Base-by-base conservation (phyloP, 495 filamentous ascomycete species). In the Hypoxylon lenormandii region DNA sequence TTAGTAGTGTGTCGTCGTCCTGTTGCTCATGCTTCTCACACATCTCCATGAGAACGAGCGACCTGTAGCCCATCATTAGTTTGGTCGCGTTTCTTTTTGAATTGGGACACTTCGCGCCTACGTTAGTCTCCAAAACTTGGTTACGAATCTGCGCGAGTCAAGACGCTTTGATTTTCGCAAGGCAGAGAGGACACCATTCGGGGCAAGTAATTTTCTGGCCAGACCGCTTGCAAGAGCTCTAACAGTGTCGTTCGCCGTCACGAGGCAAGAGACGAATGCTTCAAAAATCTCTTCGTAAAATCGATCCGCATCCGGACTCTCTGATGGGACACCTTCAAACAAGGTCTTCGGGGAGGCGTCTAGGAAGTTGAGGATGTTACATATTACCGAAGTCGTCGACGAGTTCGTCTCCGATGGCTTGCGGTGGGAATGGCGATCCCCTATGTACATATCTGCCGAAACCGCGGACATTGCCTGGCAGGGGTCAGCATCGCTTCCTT, bases 71-170 rank as follows among this genome's bases (percentile, higher is more conserved):
- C 42, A 0, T 33, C 30, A 55, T 78, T 64, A 76, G 72, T 69
- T 66, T 43, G 52, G 46, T 51, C 30, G 5, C 12, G 42, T 50
- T 16, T 47, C 19, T 21, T 48, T 48, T 47, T 42, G 45, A 50
- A 2, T 38, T 37, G 46, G 33, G 45, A 18, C 23, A 38, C 47
- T 47, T 49, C 60, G 49, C 26, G 80, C 84, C 69, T 77, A 87
- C 82, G 84, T 86, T 28, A 84, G 68, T 58, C 76, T 80, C 84
- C 85, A 87, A 57, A 86, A 86, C 51, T 79, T 80, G 15, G 68
- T 74, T 22, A 76, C 78, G 40, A 84, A 81, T 23, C 54, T 74
- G 40, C 73, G 70, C 6, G 78, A 75, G 33, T 74, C 72, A n/a
- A 84, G 62, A n/a, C 74, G 77, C 46, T 79, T 79, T 26, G 77